These are phyloP conservation scores for Nidularia sp. DNA, from an alignment of 768 basidiomycete genomes.

Conservation along the genomic window DNA sequence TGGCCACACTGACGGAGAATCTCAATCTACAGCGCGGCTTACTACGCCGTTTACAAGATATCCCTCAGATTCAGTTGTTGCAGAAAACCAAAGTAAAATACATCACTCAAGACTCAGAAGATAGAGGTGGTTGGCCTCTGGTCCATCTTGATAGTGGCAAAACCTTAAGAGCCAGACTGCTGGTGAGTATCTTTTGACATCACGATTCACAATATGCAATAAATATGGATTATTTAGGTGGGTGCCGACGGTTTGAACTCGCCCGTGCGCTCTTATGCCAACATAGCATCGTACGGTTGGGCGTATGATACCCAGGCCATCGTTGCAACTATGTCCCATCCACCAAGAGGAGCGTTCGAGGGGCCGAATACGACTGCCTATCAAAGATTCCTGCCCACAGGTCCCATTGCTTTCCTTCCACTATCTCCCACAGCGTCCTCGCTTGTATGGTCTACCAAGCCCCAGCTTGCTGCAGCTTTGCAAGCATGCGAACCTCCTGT, in stretches of 20 bases:
- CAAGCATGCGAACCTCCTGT: slow-evolving; percentile 60
- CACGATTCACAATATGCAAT: background rate
- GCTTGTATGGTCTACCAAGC: slow-evolving; percentile 91
- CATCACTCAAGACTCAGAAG: slow-evolving; percentile 53
- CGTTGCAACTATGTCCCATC: slow-evolving; percentile 83
- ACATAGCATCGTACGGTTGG: slow-evolving; percentile 89
- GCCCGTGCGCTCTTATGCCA: slow-evolving; percentile 83
- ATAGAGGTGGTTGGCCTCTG: slow-evolving; percentile 71
- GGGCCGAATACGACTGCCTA: slow-evolving; percentile 77
- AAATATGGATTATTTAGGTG: slow-evolving; percentile 43
- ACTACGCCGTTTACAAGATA: slow-evolving; percentile 53
- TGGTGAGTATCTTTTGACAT: slow-evolving; percentile 43
- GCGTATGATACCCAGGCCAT: slow-evolving; percentile 85
- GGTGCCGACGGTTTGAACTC: slow-evolving; percentile 97
- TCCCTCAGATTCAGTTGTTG: slow-evolving; percentile 55
- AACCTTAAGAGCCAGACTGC: slow-evolving; percentile 64
- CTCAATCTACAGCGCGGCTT: slow-evolving; percentile 88
- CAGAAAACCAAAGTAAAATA: slow-evolving; percentile 73
- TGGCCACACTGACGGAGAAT: slow-evolving; percentile 90
- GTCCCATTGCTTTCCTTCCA: slow-evolving; percentile 94
- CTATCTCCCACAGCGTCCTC: slow-evolving; percentile 76
- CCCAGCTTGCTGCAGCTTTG: slow-evolving; percentile 68
- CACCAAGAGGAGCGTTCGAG: slow-evolving; percentile 58
- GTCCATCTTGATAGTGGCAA: slow-evolving; percentile 69
- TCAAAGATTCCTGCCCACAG: slow-evolving; percentile 92